A percentile compares a stretch with the other conserved stretches of the same genome.
Conservation (phyloP, 2,329 filamentous ascomycete species). For the Juglanconis oblonga region DNA sequence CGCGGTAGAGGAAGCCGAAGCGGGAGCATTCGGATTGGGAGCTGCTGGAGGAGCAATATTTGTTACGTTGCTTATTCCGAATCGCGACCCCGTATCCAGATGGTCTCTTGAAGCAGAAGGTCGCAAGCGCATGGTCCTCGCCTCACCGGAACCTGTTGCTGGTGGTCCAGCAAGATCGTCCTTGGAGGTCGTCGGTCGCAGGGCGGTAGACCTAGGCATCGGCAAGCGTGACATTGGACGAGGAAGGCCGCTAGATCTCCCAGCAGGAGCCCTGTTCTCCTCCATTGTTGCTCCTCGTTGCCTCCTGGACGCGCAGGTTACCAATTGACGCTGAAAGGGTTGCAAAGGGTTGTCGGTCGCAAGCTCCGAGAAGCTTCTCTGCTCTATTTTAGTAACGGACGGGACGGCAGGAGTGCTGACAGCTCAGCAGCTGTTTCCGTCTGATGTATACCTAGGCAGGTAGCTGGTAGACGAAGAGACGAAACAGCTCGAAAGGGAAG, state of each 20-base stretch:
- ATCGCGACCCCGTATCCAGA: neutral
- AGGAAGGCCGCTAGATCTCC: conserved; percentile 9
- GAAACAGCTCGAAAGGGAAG: too few species aligned
- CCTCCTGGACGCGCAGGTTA: neutral
- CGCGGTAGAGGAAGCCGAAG: neutral
- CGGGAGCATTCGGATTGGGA: neutral
- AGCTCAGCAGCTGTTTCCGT: neutral
- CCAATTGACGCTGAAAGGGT: neutral
- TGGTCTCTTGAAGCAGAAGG: conserved; percentile 15
- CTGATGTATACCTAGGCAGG: neutral
- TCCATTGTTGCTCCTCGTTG: conserved; percentile 7
- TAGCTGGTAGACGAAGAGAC: neutral
- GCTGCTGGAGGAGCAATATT: conserved; percentile 1
- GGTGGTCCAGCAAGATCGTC: conserved; percentile 6
- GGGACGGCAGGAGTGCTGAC: neutral
- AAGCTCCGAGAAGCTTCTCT: neutral
- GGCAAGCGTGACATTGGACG: conserved; percentile 15
- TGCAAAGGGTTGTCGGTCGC: neutral
- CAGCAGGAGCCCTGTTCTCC: conserved; percentile 7
- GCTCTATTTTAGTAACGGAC: neutral
- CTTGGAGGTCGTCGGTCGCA: conserved; percentile 11
- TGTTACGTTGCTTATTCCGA: conserved; percentile 2
- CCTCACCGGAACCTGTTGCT: neutral
- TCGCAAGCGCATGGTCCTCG: conserved; percentile 6
- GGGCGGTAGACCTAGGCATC: conserved; percentile 10